phyloP scores from a whole-genome alignment of 768 basidiomycete genomes.

The Lactarius sp. region DNA sequence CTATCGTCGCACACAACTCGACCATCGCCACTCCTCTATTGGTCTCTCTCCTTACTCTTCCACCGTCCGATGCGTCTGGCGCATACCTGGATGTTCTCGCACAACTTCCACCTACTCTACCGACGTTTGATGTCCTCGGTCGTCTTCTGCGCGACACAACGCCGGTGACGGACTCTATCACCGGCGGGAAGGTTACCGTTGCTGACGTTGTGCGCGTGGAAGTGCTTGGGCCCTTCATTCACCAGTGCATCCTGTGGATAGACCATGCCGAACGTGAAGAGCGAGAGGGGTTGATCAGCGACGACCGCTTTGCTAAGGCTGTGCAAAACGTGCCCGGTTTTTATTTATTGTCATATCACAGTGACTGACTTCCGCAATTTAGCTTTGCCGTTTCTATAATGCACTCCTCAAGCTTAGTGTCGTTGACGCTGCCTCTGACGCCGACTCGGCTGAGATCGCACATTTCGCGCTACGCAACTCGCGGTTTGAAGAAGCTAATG shows the following conservation, averaged over 20 bases:
- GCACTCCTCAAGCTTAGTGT: constrained; percentile 64
- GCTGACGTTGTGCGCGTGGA: constrained; percentile 61
- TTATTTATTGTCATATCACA: neutral
- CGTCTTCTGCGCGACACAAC: constrained; percentile 62
- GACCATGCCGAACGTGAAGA: constrained; percentile 68
- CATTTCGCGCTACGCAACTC: constrained; percentile 71
- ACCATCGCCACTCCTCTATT: constrained; percentile 65
- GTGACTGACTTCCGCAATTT: constrained; percentile 2
- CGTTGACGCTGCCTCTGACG: constrained; percentile 58
- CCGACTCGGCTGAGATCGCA: constrained; percentile 70
- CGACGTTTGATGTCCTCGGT: constrained; percentile 70
- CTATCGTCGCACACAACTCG: constrained; percentile 64
- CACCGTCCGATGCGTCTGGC: constrained; percentile 33
- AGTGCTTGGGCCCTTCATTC: constrained; percentile 65
- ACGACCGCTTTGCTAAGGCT: constrained; percentile 68
- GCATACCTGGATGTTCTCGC: constrained; percentile 61
- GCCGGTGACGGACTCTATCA: constrained; percentile 36
- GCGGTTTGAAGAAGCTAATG: constrained; percentile 71
- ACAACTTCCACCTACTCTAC: constrained; percentile 63
- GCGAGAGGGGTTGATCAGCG: constrained; percentile 59
- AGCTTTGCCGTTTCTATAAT: constrained; percentile 75
- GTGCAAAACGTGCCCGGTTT: constrained; percentile 57
- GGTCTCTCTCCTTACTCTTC: constrained; percentile 48
- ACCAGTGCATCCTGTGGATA: constrained; percentile 64
- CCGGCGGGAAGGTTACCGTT: constrained; percentile 51